Evolutionary conservation across 2,329 filamentous ascomycete species (phyloP).

Genomic region (Allantophomopsis lycopodina): DNA sequence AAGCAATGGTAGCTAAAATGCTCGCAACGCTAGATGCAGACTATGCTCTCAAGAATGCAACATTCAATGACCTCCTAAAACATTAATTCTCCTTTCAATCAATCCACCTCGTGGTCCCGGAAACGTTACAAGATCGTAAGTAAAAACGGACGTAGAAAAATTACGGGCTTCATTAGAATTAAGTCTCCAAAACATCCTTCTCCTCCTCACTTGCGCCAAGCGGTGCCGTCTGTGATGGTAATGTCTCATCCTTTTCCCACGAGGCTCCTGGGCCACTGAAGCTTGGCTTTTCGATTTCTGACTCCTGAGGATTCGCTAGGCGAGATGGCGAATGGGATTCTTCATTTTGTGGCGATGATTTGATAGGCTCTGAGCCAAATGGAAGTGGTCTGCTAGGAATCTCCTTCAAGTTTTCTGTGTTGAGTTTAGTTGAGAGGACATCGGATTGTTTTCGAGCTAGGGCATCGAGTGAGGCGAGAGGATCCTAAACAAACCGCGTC

Average conservation of each 20-base stretch:
- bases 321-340: neutral
- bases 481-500: conserved; percentile 40
- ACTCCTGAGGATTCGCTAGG: neutral
- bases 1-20: too few relatives aligned
- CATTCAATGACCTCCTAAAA: neutral
- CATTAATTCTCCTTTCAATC: too few relatives aligned
- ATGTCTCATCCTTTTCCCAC: conserved; percentile 37
- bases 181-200: conserved; percentile 16
- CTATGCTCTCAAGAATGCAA: too few relatives aligned
- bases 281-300: conserved; percentile 26
- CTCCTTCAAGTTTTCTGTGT: conserved; percentile 19
- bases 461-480: conserved; percentile 54
- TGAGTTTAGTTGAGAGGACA: conserved; percentile 39
- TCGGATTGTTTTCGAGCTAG: conserved; percentile 54
- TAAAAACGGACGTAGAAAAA: too few relatives aligned
- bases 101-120: too few relatives aligned
- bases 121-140: too few relatives aligned
- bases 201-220: conserved; percentile 16
- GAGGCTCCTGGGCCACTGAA: conserved; percentile 33
- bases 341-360: conserved; percentile 19
- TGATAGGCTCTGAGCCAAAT: conserved; percentile 34
- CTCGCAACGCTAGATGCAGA: too few relatives aligned
- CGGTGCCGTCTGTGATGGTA: conserved; percentile 22
- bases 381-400: conserved; percentile 36
- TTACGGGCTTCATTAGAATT: conserved; percentile 1